Evolutionary conservation across 1,284 basidiomycete species (phyloP), one percentile per base, ranked within the genome.

Genomic region (Phellinidium pouzarii): DNA sequence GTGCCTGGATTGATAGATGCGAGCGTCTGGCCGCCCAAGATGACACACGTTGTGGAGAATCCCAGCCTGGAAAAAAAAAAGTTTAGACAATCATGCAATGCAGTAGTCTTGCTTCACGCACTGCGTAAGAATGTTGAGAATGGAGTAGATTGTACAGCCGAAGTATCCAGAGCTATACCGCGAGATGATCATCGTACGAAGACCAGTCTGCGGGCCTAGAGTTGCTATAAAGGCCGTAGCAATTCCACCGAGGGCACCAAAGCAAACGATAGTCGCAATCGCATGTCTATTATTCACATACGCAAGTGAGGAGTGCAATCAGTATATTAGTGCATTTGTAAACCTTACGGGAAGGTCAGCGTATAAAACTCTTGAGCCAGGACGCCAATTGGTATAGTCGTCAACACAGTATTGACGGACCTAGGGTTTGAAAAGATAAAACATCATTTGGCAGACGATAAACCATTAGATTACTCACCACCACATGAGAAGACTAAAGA

Each of bases 181-280:
- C 3, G 71, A 66, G 54, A 77, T 76, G 50, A 77, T 62, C 78
- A 86, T 84, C 0, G 81, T 83, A 4, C 82, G 71, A 46, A 85
- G 63, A 5, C 83, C 83, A 0, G 78, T 77, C 57, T 70, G 66
- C 1, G 82, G 80, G 0, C 82, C 82, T n/a, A 85, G 71, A 1
- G 72, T 79, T 11, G 80, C 76, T 46, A 80, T 74, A 60, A 79
- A 80, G 0, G 76, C 74, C 0, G 71, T 71, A 19, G 67, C 54
- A 45, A 71, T 48, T 6, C 65, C 65, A 3, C 75, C 75, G 4
- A 77, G 61, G 17, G 71, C 66, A 45, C 66, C 65, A 51, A 77
- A 77, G 57, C 73, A 74, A 14, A 77, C 52, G 19, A 68, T 74
- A 1, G 68, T 71, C 3, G 72, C 73, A 34, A 75, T 59, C 3